Base-by-base conservation (phyloP, 169 alveolate genomes). In the Cryptosporidium ryanae region DNA sequence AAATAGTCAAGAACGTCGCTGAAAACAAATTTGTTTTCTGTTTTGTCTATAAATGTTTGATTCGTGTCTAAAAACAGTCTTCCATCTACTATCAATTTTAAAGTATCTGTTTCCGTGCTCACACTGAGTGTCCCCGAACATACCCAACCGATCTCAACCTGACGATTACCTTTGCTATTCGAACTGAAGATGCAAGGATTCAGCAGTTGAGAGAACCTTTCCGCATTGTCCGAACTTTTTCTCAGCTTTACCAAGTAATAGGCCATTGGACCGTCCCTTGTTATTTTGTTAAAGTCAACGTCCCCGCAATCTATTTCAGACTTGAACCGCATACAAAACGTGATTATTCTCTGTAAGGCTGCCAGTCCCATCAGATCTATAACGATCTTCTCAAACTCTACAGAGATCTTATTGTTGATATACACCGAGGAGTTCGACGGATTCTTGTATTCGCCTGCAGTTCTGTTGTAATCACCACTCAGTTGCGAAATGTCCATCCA, bases 281-380 rank as follows among this genome's bases (percentile, higher is more conserved):
- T 76, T 25, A 76, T 76, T 34, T 55, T 59, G 21, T 67, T 57
- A 63, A 44, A 34, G 8, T 38, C 15, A 18, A 76, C 59, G 21
- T 61, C 61, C 2, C 50, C 65, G 38, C 87, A 76, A 17, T 76
- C 87, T 8, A 76, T 31, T 13, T 59, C 68, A 13, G 59, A 34
- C 23, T 52, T 76, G 29, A 76, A 48, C n/a, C 61, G 29, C 2
- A 38, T 12, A 43, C 87, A 76, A 27, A 76, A 76, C 15, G 71
- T 59, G 15, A 76, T 76, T 12, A 76, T 76, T 23, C 87, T 55
- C 52, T 76, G 87, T 25, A 76, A 43, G 23, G 87, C 87, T 6
- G 87, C 87, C 38, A 76, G 29, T 1, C 87, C 87, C 87, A 76
- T 76, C 5, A 76, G 34, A 1, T 76, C 87, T 17, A 76, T 61